These are phyloP conservation scores for Sarcodon aspratus DNA, from an alignment of 768 basidiomycete species.

Conservation along the genomic window DNA sequence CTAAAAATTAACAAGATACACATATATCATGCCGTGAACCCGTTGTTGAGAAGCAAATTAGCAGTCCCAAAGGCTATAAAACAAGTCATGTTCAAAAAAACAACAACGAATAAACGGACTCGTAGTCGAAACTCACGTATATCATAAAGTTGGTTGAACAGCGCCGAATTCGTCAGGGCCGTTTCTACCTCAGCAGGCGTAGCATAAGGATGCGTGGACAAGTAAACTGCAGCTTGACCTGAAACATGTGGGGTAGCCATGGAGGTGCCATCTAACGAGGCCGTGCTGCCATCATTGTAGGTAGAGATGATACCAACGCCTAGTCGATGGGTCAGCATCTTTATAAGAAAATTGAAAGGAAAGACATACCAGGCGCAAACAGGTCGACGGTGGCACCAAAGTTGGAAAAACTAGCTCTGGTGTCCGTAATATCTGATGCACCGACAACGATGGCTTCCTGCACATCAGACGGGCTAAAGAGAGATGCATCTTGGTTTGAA, in stretches of 20 bases:
- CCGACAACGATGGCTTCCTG: conserved; percentile 9
- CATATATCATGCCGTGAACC: not conserved
- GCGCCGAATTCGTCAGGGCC: not conserved
- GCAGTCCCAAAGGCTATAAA: not conserved
- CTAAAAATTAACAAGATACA: too few relatives aligned
- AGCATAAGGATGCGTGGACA: not conserved
- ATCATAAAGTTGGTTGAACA: not conserved
- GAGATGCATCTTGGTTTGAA: conserved; percentile 3
- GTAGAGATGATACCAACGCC: conserved; percentile 75
- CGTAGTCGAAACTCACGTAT: not conserved
- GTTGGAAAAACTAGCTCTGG: conserved; percentile 9
- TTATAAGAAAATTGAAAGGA: conserved; percentile 59
- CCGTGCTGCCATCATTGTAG: conserved; percentile 56
- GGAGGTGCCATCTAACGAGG: conserved; percentile 78
- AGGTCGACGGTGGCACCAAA: conserved; percentile 10
- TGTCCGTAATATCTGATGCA: conserved; percentile 6
- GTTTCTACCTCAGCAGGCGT: not conserved
- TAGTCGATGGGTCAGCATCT: too few relatives aligned
- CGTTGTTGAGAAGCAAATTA: not conserved
- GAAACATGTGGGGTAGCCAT: conserved; percentile 57
- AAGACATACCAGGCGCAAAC: conserved; percentile 42
- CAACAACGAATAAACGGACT: too few relatives aligned
- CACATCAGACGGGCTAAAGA: conserved; percentile 8
- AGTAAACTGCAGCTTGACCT: conserved; percentile 21
- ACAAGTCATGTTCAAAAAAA: too few relatives aligned